phyloP scores from a whole-genome alignment of 176 grass and related monocot genomes.

The Carex myosuroides region DNA sequence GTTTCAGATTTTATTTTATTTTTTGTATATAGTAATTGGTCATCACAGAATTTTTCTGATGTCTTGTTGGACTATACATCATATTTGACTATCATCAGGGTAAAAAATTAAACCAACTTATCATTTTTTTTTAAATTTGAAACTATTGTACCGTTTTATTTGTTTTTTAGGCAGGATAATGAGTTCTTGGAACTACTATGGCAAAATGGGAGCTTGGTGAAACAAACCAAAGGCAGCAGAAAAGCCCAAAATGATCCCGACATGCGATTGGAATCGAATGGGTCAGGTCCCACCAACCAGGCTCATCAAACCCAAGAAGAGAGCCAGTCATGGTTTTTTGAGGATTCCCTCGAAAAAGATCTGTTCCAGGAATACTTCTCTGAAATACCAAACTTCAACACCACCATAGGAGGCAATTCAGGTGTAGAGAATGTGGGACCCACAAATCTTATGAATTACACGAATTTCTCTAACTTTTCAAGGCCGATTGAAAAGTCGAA shows the following conservation, averaged over 20 bases:
- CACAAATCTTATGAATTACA: neutral
- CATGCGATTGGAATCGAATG: neutral
- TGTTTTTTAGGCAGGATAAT: constrained; percentile 35
- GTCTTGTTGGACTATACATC: neutral
- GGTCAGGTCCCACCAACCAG: constrained; percentile 1
- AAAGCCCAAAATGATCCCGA: neutral
- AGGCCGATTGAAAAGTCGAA: constrained; percentile 6
- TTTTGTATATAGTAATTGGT: neutral
- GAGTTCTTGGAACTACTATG: constrained; percentile 80
- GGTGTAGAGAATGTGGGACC: constrained; percentile 8
- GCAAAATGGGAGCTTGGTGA: constrained; percentile 59
- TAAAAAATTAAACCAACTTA: neutral
- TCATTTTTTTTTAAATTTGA: neutral
- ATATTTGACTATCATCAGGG: constrained; percentile 11
- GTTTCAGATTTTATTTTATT: neutral
- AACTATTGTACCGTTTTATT: neutral
- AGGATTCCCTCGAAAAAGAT: constrained; percentile 51
- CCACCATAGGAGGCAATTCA: neutral
- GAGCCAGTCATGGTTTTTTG: constrained; percentile 34
- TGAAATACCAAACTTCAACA: constrained; percentile 32
- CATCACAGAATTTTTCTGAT: constrained; percentile 20
- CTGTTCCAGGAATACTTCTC: constrained; percentile 62
- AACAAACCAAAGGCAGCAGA: constrained; percentile 44
- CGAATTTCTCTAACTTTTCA: constrained; percentile 35
- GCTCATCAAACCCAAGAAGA: constrained; percentile 40